Evolutionary conservation across 192 early-diverging fungal genomes (phyloP).

Genomic region (Entrophospora sp.): DNA sequence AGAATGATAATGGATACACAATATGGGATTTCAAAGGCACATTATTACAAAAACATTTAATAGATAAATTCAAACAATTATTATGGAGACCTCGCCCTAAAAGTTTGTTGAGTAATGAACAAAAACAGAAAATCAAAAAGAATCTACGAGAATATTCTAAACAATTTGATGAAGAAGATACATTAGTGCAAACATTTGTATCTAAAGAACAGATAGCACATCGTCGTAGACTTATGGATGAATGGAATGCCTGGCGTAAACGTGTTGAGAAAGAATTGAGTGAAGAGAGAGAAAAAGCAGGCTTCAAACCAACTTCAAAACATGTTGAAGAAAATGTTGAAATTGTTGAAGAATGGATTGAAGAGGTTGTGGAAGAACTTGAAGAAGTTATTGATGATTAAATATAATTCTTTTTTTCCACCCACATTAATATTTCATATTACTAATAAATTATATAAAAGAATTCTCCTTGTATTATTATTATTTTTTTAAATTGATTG

Average conservation of each 20-base stretch:
- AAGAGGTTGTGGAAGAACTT: slow-evolving; percentile 77
- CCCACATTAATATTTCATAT: no score
- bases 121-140: slow-evolving; percentile 85
- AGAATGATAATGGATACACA: slow-evolving; percentile 81
- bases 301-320: slow-evolving; percentile 35
- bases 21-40: slow-evolving; percentile 90
- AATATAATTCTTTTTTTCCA: no score
- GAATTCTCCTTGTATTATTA: no score
- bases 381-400: slow-evolving; percentile 72
- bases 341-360: slow-evolving; percentile 76
- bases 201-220: slow-evolving; percentile 67
- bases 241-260: slow-evolving; percentile 80
- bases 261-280: slow-evolving; percentile 52
- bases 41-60: slow-evolving; percentile 59
- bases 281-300: slow-evolving; percentile 45
- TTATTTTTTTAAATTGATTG: no score
- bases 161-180: slow-evolving; percentile 87
- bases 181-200: slow-evolving; percentile 56
- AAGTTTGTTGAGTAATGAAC: slow-evolving; percentile 65
- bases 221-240: slow-evolving; percentile 64
- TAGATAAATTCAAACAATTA: slow-evolving; percentile 86
- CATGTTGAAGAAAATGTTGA: slow-evolving; percentile 61
- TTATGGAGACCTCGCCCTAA: slow-evolving; percentile 92
- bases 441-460: no score
- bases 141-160: slow-evolving; percentile 82